Evolutionary conservation across 192 early-diverging fungal genomes (phyloP).

Genomic region (Phycomyces nitens): DNA sequence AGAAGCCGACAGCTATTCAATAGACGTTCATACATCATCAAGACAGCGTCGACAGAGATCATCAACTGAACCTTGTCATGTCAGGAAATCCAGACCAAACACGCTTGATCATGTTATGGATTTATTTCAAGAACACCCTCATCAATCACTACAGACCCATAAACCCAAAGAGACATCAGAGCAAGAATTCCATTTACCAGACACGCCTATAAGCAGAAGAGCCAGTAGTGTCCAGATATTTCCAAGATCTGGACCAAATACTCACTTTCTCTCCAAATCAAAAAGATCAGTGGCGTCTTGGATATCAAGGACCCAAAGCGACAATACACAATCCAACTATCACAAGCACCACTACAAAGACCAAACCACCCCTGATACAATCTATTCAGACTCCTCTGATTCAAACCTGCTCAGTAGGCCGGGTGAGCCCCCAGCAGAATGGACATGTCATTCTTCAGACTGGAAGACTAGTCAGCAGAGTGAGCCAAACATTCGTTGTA

Average conservation of each 20-base stretch:
- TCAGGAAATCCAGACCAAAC: neutral
- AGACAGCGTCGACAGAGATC: neutral
- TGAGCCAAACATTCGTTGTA: too few relatives aligned
- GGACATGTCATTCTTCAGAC: too few relatives aligned
- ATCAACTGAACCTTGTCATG: neutral
- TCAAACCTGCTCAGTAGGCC: too few relatives aligned
- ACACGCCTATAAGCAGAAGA: neutral
- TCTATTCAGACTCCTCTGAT: neutral
- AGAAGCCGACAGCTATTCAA: neutral
- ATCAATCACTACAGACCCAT: neutral
- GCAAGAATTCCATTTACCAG: neutral
- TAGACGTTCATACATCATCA: neutral
- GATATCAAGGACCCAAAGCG: neutral
- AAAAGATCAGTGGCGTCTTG: neutral
- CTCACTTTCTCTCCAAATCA: neutral
- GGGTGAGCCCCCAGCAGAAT: too few relatives aligned
- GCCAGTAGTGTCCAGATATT: neutral
- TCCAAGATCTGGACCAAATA: neutral
- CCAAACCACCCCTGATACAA: neutral
- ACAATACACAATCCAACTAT: neutral
- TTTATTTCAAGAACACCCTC: neutral
- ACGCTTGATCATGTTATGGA: neutral
- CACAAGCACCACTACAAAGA: neutral
- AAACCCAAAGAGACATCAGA: neutral
- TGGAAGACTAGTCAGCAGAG: too few relatives aligned